These are phyloP conservation scores for Planoprotostelium fungivorum DNA, from an alignment of 78 protist species.

Conservation along the genomic window DNA sequence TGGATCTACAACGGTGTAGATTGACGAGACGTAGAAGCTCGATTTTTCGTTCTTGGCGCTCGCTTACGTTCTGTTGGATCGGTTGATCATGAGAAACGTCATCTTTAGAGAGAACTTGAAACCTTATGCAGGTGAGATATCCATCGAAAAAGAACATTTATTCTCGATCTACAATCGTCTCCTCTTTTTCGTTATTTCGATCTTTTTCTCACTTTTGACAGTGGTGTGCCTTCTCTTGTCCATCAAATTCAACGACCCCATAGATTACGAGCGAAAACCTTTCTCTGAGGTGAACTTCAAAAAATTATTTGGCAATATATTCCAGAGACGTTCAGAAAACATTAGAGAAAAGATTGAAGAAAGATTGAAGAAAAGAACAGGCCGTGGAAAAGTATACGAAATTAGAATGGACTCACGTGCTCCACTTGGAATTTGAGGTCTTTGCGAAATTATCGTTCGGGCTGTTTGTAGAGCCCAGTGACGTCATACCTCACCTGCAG, in stretches of 20 bases:
- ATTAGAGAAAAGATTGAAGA: too few species aligned
- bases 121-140: neutral
- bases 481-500: neutral
- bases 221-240: neutral
- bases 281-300: neutral
- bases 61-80: neutral
- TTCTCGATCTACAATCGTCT: too few species aligned
- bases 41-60: neutral
- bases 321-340: too few species aligned
- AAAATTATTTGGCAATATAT: too few species aligned
- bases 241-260: neutral
- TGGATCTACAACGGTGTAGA: neutral
- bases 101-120: neutral
- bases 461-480: neutral
- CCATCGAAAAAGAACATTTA: neutral
- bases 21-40: neutral
- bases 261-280: neutral
- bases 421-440: neutral
- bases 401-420: neutral
- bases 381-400: neutral
- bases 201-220: too few species aligned
- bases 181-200: too few species aligned
- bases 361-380: too few species aligned
- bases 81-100: neutral
- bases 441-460: neutral